Percentiles rank a stretch among this genome's conserved stretches.
phyloP scores from a whole-genome alignment of 2,329 filamentous ascomycete genomes.

The Aspergillus sp. region DNA sequence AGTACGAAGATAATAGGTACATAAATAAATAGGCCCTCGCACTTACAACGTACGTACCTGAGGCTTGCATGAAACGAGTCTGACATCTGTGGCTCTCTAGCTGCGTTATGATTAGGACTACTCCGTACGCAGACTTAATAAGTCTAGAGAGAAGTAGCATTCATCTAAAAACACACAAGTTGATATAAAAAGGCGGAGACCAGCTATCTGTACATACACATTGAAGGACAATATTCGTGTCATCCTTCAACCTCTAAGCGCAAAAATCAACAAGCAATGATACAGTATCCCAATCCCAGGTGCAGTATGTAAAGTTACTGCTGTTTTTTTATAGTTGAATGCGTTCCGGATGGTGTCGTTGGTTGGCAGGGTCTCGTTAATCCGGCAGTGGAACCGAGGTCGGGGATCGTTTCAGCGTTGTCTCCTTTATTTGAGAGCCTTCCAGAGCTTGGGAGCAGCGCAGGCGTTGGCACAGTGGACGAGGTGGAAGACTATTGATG shows the following conservation, averaged over 20 bases:
- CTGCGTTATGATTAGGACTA: not conserved
- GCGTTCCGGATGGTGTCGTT: constrained; percentile 5
- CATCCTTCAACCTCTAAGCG: constrained; percentile 12
- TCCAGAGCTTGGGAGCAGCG: constrained; percentile 94
- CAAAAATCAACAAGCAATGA: constrained; percentile 12
- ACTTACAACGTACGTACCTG: not conserved
- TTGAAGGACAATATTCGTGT: constrained; percentile 24
- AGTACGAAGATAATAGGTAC: no score
- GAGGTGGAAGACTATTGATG: constrained; percentile 87
- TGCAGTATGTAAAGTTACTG: not conserved
- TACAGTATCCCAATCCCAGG: constrained; percentile 14
- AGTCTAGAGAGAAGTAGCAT: constrained; percentile 32
- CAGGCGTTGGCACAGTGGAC: constrained; percentile 91
- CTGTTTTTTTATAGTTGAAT: constrained; percentile 1
- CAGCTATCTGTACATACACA: constrained; percentile 46
- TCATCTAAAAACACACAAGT: constrained; percentile 33
- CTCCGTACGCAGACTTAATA: not conserved
- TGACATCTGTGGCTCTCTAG: no score
- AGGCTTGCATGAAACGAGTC: not conserved
- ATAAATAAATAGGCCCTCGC: no score
- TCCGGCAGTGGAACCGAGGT: constrained; percentile 18
- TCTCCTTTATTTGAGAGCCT: constrained; percentile 76
- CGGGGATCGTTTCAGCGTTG: constrained; percentile 13
- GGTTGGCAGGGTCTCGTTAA: constrained; percentile 14
- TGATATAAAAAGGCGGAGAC: constrained; percentile 34